These are phyloP conservation scores for Bipolaris bicolor DNA, from an alignment of 2,329 filamentous ascomycete genomes.

Conservation along the genomic window DNA sequence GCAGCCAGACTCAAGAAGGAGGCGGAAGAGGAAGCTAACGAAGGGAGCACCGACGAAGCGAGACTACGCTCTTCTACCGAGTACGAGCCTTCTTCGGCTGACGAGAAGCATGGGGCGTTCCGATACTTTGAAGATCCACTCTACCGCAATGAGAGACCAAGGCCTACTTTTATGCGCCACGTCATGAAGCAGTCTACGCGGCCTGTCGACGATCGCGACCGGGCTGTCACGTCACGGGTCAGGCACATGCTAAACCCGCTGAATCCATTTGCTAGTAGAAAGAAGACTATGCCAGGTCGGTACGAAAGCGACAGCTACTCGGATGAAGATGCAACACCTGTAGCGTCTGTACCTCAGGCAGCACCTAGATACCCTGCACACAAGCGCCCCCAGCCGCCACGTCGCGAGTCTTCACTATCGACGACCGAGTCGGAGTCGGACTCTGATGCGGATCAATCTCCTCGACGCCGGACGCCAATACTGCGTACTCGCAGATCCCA, in stretches of 20 bases:
- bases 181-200: conserved; percentile 42
- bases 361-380: conserved; percentile 31
- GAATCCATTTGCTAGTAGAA: conserved; percentile 22
- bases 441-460: conserved; percentile 29
- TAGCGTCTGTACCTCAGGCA: conserved; percentile 30
- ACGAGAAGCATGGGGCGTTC: conserved; percentile 53
- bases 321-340: conserved; percentile 39
- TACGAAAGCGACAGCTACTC: conserved; percentile 40
- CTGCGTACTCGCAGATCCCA: conserved; percentile 53
- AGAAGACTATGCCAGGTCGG: conserved; percentile 34
- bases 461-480: conserved; percentile 34
- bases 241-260: conserved; percentile 47
- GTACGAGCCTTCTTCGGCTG: conserved; percentile 47
- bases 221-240: conserved; percentile 38
- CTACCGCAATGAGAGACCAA: conserved; percentile 53
- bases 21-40: conserved; percentile 50
- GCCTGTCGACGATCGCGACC: conserved; percentile 36
- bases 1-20: conserved; percentile 72
- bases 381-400: conserved; percentile 41
- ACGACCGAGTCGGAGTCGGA: conserved; percentile 43
- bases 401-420: conserved; percentile 44
- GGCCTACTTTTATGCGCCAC: conserved; percentile 52
- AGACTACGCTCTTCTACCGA: conserved; percentile 42
- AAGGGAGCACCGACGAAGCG: conserved; percentile 31
- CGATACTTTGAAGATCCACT: conserved; percentile 58